phyloP scores from a whole-genome alignment of 176 grass and related monocot species.

The Cenchrus fungigraminus region DNA sequence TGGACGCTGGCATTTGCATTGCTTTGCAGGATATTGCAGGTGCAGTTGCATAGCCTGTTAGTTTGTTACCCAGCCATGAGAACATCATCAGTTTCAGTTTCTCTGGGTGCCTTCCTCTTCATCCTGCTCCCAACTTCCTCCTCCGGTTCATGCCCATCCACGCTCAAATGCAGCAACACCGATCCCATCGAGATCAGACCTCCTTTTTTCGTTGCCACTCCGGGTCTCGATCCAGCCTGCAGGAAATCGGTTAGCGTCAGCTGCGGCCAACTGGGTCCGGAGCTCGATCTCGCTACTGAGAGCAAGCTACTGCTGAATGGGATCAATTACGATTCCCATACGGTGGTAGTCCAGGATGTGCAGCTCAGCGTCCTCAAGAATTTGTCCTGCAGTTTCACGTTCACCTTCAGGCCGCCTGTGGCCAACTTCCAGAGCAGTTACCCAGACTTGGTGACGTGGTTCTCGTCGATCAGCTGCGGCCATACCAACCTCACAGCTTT shows the following conservation, averaged over 20 bases:
- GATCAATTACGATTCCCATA: not conserved
- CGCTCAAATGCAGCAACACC: not conserved
- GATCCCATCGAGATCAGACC: not conserved
- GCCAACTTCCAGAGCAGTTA: not conserved
- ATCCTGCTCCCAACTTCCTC: not conserved
- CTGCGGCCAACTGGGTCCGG: not conserved
- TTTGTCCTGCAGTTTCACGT: not conserved
- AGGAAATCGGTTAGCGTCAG: not conserved
- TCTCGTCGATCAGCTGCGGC: not conserved
- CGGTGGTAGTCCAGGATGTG: not conserved
- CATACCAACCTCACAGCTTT: not conserved
- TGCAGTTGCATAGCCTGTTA: not conserved
- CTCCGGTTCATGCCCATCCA: not conserved
- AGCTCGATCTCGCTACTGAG: not conserved
- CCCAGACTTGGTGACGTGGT: not conserved
- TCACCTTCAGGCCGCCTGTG: not conserved
- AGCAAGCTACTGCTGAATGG: not conserved
- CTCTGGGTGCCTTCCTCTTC: not conserved
- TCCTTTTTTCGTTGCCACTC: conserved; percentile 9
- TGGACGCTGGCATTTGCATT: not conserved
- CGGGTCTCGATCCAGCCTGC: not conserved
- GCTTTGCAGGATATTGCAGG: not conserved
- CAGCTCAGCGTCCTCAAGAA: not conserved
- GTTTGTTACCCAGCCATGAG: not conserved
- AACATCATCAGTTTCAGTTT: not conserved